These are phyloP conservation scores for Salix arbutifolia DNA, from an alignment of 345 rosid species.

Conservation along the genomic window DNA sequence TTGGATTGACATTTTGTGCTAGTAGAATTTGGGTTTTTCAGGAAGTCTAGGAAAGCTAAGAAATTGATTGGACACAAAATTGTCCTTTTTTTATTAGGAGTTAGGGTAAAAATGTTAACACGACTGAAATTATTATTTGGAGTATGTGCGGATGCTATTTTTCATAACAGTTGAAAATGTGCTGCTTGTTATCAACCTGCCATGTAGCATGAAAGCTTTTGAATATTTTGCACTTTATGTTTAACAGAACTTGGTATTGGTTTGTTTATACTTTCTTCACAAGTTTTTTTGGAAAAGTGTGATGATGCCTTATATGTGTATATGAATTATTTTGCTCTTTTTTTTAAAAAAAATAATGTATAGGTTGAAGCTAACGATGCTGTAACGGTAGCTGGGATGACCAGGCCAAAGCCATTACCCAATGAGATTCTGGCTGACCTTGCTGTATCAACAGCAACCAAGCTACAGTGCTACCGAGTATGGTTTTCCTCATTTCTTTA, in stretches of 20 bases:
- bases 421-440: conserved; percentile 72
- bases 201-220: too few relatives aligned
- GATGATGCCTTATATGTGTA: background rate
- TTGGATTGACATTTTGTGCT: background rate
- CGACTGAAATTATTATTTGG: background rate
- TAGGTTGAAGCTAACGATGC: conserved; percentile 90
- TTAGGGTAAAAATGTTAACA: background rate
- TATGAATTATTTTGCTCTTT: background rate
- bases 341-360: background rate
- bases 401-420: conserved; percentile 70
- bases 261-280: background rate
- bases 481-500: conserved; percentile 3
- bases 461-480: conserved; percentile 87
- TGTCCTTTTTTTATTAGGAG: background rate
- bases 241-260: background rate
- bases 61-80: background rate
- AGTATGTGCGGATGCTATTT: background rate
- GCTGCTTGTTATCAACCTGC: background rate
- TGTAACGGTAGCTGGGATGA: conserved; percentile 77
- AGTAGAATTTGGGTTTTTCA: background rate
- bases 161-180: background rate
- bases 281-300: background rate
- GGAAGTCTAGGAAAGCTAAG: background rate
- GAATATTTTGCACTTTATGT: background rate
- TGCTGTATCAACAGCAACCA: conserved; percentile 84